Conservation (phyloP, 2,329 filamentous ascomycete genomes). For the Teratosphaeria viscida region DNA sequence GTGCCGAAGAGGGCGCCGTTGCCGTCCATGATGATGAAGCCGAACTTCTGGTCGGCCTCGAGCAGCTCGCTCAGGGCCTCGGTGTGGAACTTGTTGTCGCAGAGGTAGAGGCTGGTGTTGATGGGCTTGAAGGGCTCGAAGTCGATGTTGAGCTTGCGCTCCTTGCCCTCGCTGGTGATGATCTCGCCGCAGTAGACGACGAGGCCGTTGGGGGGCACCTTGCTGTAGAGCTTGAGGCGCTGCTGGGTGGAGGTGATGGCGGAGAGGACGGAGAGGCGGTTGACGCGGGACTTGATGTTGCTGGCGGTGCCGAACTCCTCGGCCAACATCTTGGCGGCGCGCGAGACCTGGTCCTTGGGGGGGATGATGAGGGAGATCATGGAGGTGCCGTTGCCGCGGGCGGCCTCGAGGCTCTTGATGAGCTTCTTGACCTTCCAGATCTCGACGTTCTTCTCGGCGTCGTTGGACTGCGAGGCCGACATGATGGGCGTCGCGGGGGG, state of each 20-base stretch:
- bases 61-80: slow-evolving; percentile 93
- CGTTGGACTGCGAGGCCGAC: slow-evolving; percentile 77
- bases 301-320: slow-evolving; percentile 83
- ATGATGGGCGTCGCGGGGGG: slow-evolving; percentile 47
- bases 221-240: slow-evolving; percentile 97
- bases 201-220: slow-evolving; percentile 92
- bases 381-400: slow-evolving; percentile 94
- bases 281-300: slow-evolving; percentile 99
- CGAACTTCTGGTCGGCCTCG: slow-evolving; percentile 98
- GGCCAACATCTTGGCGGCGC: slow-evolving; percentile 98
- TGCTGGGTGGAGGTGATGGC: slow-evolving; percentile 99
- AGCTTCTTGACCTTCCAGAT: slow-evolving; percentile 99
- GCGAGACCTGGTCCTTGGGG: slow-evolving; percentile 95
- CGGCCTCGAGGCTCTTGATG: slow-evolving; percentile 95
- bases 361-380: slow-evolving; percentile 99
- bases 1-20: slow-evolving; percentile 97
- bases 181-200: slow-evolving; percentile 99
- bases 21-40: slow-evolving; percentile 99
- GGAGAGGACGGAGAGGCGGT: slow-evolving; percentile 92
- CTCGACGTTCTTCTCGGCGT: slow-evolving; percentile 95
- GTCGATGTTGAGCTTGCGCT: slow-evolving; percentile 99
- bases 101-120: slow-evolving; percentile 98
- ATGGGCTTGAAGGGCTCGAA: slow-evolving; percentile 99
- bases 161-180: slow-evolving; percentile 94
- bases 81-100: slow-evolving; percentile 99